Evolutionary conservation across 805 yeast species (phyloP).

Genomic region (Lipomyces sp.): DNA sequence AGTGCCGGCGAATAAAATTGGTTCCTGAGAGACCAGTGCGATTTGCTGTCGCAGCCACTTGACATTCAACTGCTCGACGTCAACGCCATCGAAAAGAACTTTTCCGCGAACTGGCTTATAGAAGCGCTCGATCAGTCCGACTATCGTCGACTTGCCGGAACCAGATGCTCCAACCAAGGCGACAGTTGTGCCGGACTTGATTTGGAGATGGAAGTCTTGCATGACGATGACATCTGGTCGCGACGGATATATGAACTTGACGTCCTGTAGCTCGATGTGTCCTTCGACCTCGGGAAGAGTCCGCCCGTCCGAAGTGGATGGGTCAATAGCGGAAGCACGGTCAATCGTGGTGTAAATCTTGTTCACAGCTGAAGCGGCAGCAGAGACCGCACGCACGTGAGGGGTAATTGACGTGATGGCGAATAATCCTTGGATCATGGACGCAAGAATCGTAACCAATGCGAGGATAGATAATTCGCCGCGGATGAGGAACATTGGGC

Average conservation of each 20-base stretch:
- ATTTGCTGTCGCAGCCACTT: conserved; percentile 57
- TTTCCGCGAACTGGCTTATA: conserved; percentile 60
- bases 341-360: conserved; percentile 51
- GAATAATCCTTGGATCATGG: conserved; percentile 46
- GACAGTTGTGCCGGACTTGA: conserved; percentile 81
- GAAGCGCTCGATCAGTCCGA: conserved; percentile 62
- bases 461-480: conserved; percentile 47
- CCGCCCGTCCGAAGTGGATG: conserved; percentile 38
- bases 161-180: conserved; percentile 92
- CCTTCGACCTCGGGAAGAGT: conserved; percentile 48
- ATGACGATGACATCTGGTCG: conserved; percentile 43
- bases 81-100: conserved; percentile 55
- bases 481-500: conserved; percentile 47
- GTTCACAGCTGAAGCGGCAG: conserved; percentile 49
- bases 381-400: conserved; percentile 46
- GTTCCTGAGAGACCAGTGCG: conserved; percentile 68
- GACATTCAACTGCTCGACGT: conserved; percentile 57
- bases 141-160: conserved; percentile 51
- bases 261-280: conserved; percentile 41
- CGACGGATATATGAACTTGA: conserved; percentile 45
- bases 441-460: conserved; percentile 44
- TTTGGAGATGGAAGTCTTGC: conserved; percentile 37
- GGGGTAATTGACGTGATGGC: conserved; percentile 51
- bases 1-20: conserved; percentile 70
- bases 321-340: conserved; percentile 50